These are phyloP conservation scores for Coemansia sp. DNA, from an alignment of 192 early-diverging fungal genomes.

Conservation along the genomic window DNA sequence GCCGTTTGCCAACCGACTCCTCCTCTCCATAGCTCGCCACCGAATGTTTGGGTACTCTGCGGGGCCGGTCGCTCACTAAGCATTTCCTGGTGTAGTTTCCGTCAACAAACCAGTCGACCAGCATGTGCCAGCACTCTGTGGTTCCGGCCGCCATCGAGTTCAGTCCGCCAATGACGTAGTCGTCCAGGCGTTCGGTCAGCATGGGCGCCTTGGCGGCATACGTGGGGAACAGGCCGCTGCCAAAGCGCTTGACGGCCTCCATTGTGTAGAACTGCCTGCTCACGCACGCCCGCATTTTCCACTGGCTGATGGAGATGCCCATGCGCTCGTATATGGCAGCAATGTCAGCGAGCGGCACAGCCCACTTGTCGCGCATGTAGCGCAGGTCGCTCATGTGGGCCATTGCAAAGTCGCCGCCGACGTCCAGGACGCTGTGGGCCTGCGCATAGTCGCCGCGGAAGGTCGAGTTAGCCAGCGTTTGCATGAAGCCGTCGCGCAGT, in stretches of 20 bases:
- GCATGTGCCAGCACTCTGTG: constrained; percentile 33
- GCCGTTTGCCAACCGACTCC: background rate
- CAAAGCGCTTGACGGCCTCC: constrained; percentile 55
- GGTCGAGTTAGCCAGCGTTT: constrained; percentile 39
- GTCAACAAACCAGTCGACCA: constrained; percentile 38
- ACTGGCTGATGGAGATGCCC: constrained; percentile 24
- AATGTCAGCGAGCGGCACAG: constrained; percentile 44
- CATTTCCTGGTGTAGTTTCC: constrained; percentile 39
- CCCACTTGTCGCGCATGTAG: constrained; percentile 41
- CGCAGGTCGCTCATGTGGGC: constrained; percentile 44
- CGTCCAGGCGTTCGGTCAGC: constrained; percentile 67
- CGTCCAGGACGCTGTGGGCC: constrained; percentile 50
- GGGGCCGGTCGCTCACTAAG: constrained; percentile 20
- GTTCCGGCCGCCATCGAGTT: constrained; percentile 39
- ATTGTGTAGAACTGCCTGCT: constrained; percentile 49
- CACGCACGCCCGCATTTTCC: constrained; percentile 38
- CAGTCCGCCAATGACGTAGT: constrained; percentile 71
- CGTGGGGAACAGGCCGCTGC: constrained; percentile 33
- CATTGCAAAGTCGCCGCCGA: constrained; percentile 54
- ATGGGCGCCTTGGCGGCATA: constrained; percentile 65
- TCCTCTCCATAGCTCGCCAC: background rate
- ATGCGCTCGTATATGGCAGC: constrained; percentile 36
- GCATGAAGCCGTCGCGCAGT: constrained; percentile 46
- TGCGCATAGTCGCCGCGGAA: constrained; percentile 39
- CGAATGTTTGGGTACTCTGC: background rate